These are phyloP conservation scores for Afroboletus lepidellus DNA, from an alignment of 1,284 basidiomycete genomes.

Conservation along the genomic window DNA sequence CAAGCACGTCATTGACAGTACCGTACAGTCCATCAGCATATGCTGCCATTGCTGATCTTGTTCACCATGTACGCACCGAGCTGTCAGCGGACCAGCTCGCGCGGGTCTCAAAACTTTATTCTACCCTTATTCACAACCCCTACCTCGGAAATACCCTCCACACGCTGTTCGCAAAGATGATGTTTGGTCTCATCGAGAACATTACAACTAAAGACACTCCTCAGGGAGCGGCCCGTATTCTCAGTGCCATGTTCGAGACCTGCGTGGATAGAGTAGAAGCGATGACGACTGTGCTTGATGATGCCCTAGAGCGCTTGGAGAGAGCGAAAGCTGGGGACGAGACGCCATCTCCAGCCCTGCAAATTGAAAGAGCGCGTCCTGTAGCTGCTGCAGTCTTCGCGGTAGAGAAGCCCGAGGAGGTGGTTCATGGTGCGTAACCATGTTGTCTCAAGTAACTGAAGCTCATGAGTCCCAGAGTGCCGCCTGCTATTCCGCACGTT, in stretches of 20 bases:
- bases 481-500: constrained; percentile 87
- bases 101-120: constrained; percentile 83
- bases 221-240: constrained; percentile 63
- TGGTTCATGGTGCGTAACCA: constrained; percentile 57
- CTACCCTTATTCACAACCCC: constrained; percentile 88
- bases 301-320: constrained; percentile 50
- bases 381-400: constrained; percentile 73
- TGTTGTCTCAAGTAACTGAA: not conserved
- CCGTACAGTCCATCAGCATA: constrained; percentile 74
- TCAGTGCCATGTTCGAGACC: constrained; percentile 79
- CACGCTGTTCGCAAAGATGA: constrained; percentile 91
- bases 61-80: constrained; percentile 89
- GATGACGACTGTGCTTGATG: constrained; percentile 67
- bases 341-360: constrained; percentile 44
- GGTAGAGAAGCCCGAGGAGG: constrained; percentile 74
- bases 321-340: constrained; percentile 48
- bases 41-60: constrained; percentile 88
- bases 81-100: constrained; percentile 79
- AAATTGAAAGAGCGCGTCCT: constrained; percentile 80
- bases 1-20: constrained; percentile 10
- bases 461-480: constrained; percentile 55
- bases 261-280: constrained; percentile 87
- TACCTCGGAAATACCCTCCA: constrained; percentile 82
- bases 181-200: constrained; percentile 87
- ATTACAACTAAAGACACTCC: constrained; percentile 75